Percentiles rank a stretch among this genome's conserved stretches.
phyloP scores from a whole-genome alignment of 345 rosid species.

The Schrenkiella parvula region DNA sequence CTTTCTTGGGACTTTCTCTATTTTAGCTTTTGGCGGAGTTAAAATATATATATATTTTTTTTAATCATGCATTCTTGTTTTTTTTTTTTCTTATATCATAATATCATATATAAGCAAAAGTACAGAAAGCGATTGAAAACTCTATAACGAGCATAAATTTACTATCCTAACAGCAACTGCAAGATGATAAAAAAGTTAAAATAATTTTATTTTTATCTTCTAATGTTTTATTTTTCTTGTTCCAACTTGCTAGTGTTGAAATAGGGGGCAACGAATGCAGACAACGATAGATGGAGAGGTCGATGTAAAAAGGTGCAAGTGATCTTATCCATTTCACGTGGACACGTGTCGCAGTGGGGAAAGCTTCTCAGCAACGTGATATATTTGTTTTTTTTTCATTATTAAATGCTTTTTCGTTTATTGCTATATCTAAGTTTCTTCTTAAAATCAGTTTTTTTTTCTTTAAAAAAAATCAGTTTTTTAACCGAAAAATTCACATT shows the following conservation, averaged over 20 bases:
- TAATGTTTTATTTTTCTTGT: neutral
- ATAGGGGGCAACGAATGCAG: conserved; percentile 4
- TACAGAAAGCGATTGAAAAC: neutral
- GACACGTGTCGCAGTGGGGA: conserved; percentile 31
- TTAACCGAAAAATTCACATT: neutral
- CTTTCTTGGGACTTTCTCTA: conserved; percentile 34
- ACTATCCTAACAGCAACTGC: neutral
- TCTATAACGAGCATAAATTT: neutral
- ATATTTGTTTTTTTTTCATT: conserved; percentile 6
- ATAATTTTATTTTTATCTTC: neutral
- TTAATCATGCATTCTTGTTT: neutral
- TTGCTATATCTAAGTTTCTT: conserved; percentile 1
- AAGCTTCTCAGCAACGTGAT: conserved; percentile 16
- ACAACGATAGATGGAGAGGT: conserved; percentile 21
- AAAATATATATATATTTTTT: neutral
- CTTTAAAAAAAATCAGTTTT: neutral
- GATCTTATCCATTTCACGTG: conserved; percentile 27
- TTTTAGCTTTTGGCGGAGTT: conserved; percentile 23
- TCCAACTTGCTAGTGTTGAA: neutral
- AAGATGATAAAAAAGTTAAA: no score
- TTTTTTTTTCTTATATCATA: neutral
- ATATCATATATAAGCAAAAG: neutral
- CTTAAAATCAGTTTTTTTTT: no score
- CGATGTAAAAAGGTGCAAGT: conserved; percentile 1
- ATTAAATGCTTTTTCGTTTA: conserved; percentile 18